Percentiles rank a stretch among this genome's conserved stretches.
Conservation (phyloP, 495 filamentous ascomycete genomes). For the Rhizodiscina lignyota region DNA sequence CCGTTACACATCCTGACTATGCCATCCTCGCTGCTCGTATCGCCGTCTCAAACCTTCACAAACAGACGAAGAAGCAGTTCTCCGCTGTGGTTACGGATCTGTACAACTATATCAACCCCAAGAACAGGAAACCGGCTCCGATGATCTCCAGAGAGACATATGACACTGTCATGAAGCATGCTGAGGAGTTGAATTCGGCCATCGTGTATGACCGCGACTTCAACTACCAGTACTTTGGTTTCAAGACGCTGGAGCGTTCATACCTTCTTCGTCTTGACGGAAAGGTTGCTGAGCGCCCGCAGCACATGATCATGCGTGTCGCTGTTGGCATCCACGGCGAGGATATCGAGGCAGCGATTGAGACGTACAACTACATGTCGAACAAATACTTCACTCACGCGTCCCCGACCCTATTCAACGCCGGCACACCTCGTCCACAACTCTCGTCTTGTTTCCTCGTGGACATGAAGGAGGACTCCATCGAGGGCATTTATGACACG, state of each 20-base stretch:
- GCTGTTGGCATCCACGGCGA: slow-evolving; percentile 92
- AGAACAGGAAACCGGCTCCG: slow-evolving; percentile 65
- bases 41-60: slow-evolving; percentile 97
- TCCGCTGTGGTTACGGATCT: slow-evolving; percentile 85
- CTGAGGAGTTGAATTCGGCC: slow-evolving; percentile 90
- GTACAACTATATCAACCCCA: slow-evolving; percentile 92
- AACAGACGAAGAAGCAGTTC: slow-evolving; percentile 99
- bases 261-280: slow-evolving; percentile 87
- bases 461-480: slow-evolving; percentile 97
- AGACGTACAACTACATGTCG: slow-evolving; percentile 98
- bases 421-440: slow-evolving; percentile 84
- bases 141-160: slow-evolving; percentile 88
- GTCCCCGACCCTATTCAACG: slow-evolving; percentile 94
- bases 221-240: slow-evolving; percentile 99
- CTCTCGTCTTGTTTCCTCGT: slow-evolving; percentile 95
- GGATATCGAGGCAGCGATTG: slow-evolving; percentile 80
- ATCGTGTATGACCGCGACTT: slow-evolving; percentile 99
- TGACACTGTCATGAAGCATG: slow-evolving; percentile 84
- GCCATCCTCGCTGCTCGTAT: slow-evolving; percentile 97
- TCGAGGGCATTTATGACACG: slow-evolving; percentile 98
- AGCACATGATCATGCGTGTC: slow-evolving; percentile 99
- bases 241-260: slow-evolving; percentile 97
- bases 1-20: slow-evolving; percentile 96
- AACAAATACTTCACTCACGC: slow-evolving; percentile 96
- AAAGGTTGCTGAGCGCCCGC: slow-evolving; percentile 87